Evolutionary conservation across 2,329 filamentous ascomycete species (phyloP).

Genomic region (Penicillium sp.): DNA sequence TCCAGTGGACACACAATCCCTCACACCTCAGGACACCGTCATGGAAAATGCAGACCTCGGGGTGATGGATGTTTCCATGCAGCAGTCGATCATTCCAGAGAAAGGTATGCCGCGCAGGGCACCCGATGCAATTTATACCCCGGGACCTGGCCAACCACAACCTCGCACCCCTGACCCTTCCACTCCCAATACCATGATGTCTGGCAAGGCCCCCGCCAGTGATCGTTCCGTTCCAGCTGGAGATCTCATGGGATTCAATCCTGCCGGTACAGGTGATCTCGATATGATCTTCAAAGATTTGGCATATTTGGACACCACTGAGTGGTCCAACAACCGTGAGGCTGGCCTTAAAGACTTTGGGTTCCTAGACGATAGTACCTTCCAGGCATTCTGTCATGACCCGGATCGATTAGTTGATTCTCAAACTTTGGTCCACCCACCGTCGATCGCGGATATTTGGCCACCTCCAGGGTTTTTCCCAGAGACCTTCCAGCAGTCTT

Average conservation of each 20-base stretch:
- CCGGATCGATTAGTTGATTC: constrained; percentile 41
- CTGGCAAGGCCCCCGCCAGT: constrained; percentile 8
- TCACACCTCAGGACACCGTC: constrained; percentile 32
- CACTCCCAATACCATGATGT: constrained; percentile 24
- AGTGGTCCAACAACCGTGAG: constrained; percentile 43
- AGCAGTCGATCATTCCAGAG: constrained; percentile 17
- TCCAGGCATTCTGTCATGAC: constrained; percentile 46
- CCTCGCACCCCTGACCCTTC: constrained; percentile 35
- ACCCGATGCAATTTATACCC: constrained; percentile 19
- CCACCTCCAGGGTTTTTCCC: constrained; percentile 44
- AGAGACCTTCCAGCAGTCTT: constrained; percentile 36
- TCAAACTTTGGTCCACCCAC: constrained; percentile 37
- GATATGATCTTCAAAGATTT: constrained; percentile 48
- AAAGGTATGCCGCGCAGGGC: constrained; percentile 22
- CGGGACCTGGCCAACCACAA: constrained; percentile 21
- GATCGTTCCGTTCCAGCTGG: constrained; percentile 15
- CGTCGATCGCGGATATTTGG: constrained; percentile 44
- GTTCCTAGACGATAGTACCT: constrained; percentile 44
- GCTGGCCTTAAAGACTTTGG: constrained; percentile 45
- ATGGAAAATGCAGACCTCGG: constrained; percentile 30
- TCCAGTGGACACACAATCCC: constrained; percentile 31
- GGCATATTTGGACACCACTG: constrained; percentile 46
- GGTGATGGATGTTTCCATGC: constrained; percentile 23
- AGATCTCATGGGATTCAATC: constrained; percentile 6
- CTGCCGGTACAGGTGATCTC: constrained; percentile 28